Percentiles rank a stretch among this genome's conserved stretches.
Conservation (phyloP, 371 early-diverging fungal species). For the Syncephalastrum contaminatum region DNA sequence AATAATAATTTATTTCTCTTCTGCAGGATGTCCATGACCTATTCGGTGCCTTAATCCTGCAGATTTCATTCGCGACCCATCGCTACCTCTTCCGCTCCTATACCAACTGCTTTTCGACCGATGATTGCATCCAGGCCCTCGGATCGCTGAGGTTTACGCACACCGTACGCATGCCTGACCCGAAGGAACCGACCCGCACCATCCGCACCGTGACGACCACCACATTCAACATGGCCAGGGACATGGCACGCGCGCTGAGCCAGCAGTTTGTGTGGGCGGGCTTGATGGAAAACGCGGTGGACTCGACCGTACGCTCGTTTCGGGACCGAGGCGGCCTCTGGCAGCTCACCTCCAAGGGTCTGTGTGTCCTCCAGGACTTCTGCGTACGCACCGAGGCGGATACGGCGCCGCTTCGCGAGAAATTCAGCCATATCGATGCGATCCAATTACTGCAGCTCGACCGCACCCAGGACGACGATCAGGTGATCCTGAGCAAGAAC, state of each 20-base stretch:
- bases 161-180: slow-evolving; percentile 53
- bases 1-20: neutral
- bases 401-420: slow-evolving; percentile 25
- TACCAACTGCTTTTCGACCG: slow-evolving; percentile 59
- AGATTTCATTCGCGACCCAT: slow-evolving; percentile 54
- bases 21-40: slow-evolving; percentile 63
- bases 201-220: slow-evolving; percentile 62
- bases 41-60: slow-evolving; percentile 62
- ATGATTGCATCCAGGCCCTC: slow-evolving; percentile 56
- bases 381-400: slow-evolving; percentile 45
- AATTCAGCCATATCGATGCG: slow-evolving; percentile 39
- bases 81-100: slow-evolving; percentile 58
- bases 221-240: slow-evolving; percentile 61
- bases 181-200: slow-evolving; percentile 52
- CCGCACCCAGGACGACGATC: slow-evolving; percentile 46
- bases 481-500: slow-evolving; percentile 31
- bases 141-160: slow-evolving; percentile 56
- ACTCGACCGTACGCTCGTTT: slow-evolving; percentile 50
- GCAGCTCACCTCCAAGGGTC: slow-evolving; percentile 61
- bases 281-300: slow-evolving; percentile 54
- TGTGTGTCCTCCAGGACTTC: slow-evolving; percentile 56
- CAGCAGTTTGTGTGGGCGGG: slow-evolving; percentile 63
- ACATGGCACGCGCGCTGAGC: slow-evolving; percentile 65
- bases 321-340: slow-evolving; percentile 51
- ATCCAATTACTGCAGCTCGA: slow-evolving; percentile 41